Evolutionary conservation across 768 basidiomycete species (phyloP).

Genomic region (Hygrocybe coccinea): DNA sequence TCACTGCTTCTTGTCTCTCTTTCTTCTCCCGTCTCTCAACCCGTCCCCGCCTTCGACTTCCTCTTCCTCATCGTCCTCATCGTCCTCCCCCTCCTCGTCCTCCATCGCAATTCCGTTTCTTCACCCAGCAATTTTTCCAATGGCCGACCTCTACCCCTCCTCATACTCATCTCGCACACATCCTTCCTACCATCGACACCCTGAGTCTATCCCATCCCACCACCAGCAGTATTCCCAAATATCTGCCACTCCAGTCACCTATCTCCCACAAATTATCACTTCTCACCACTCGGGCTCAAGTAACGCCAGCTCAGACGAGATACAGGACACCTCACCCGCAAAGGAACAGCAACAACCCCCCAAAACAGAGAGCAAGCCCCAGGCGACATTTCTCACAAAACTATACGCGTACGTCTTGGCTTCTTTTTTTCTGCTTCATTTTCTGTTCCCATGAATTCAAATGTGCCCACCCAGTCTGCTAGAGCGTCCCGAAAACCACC

Average conservation of each 20-base stretch:
- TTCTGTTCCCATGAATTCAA: slow-evolving; percentile 14
- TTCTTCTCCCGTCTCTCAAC: slow-evolving; percentile 22
- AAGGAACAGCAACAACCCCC: slow-evolving; percentile 39
- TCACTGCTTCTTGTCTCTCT: slow-evolving; percentile 19
- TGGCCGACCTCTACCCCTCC: slow-evolving; percentile 57
- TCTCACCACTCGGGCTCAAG: slow-evolving; percentile 39
- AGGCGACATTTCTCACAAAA: slow-evolving; percentile 95
- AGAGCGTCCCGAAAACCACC: slow-evolving; percentile 88
- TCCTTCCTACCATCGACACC: slow-evolving; percentile 19
- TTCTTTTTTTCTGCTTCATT: slow-evolving; percentile 1
- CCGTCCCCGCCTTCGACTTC: background rate
- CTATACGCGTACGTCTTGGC: slow-evolving; percentile 77
- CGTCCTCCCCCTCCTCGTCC: slow-evolving; percentile 6
- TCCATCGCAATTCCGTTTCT: slow-evolving; percentile 31
- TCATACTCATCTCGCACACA: slow-evolving; percentile 31
- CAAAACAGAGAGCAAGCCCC: slow-evolving; percentile 75
- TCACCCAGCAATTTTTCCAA: slow-evolving; percentile 27
- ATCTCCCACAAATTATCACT: slow-evolving; percentile 35
- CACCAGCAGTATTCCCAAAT: slow-evolving; percentile 31
- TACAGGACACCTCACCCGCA: slow-evolving; percentile 46
- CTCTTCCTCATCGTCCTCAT: slow-evolving; percentile 7
- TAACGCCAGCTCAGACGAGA: slow-evolving; percentile 41
- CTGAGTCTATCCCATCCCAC: slow-evolving; percentile 14
- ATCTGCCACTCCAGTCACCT: slow-evolving; percentile 27
- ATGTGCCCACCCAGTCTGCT: slow-evolving; percentile 53